These are phyloP conservation scores for Aspergillus awamori DNA, from an alignment of 2,329 filamentous ascomycete species.

Conservation along the genomic window DNA sequence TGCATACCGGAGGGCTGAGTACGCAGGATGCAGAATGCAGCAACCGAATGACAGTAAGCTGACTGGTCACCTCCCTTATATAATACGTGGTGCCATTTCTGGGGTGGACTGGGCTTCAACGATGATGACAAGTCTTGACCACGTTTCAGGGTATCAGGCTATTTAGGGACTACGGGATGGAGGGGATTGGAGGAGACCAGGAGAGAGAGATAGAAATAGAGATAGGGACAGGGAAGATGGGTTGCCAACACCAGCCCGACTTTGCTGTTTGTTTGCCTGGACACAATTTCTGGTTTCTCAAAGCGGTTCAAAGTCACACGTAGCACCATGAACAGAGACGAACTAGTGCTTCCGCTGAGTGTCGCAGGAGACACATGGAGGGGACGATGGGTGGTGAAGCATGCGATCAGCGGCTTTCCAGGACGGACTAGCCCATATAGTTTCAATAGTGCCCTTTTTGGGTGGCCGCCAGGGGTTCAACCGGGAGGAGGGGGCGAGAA, in stretches of 20 bases:
- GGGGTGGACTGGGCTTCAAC: background rate
- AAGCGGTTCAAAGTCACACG: constrained; percentile 4
- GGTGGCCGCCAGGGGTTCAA: constrained; percentile 12
- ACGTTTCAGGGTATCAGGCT: constrained; percentile 4
- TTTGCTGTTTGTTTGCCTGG: background rate
- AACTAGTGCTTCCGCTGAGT: constrained; percentile 11
- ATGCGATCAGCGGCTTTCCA: constrained; percentile 19
- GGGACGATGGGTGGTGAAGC: constrained; percentile 11
- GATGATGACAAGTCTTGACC: background rate
- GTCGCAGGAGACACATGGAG: constrained; percentile 12
- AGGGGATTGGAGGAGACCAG: background rate
- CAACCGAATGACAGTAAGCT: constrained; percentile 3
- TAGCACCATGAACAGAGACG: constrained; percentile 1
- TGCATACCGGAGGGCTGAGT: constrained; percentile 21
- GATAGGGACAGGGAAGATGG: background rate
- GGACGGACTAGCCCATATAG: constrained; percentile 15
- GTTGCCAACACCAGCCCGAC: background rate
- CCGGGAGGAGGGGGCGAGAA: background rate
- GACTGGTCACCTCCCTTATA: constrained; percentile 15
- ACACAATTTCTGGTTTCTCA: background rate
- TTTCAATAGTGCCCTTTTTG: constrained; percentile 16
- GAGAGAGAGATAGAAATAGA: background rate
- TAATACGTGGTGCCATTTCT: constrained; percentile 16
- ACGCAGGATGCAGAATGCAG: constrained; percentile 21
- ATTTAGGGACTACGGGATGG: background rate